Base-by-base conservation (phyloP, 345 rosid species). In the Aquilaria malaccensis region DNA sequence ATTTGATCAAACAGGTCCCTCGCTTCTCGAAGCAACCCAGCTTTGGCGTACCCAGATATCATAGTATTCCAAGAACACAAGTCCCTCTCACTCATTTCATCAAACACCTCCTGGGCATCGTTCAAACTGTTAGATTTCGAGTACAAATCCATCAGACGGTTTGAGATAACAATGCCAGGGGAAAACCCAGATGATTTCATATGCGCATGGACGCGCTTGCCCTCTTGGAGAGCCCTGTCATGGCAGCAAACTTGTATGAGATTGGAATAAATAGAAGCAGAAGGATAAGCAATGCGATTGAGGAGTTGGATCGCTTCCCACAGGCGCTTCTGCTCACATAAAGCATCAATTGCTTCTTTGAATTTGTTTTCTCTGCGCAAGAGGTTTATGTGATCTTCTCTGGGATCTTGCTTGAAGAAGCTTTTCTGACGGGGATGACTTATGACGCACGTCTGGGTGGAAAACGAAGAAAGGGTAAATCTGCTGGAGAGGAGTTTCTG, bases 31-130 rank as follows among this genome's bases (percentile, higher is more conserved):
- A 92, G 58, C 60, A 68, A 69, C 33, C 95, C 91, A 30, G 11
- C 55, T 57, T 72, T 85, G 4, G 77, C 81, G 57, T 76, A 89
- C 22, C 85, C 95, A 15, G 80, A 82, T 0, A 89, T 77, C 85
- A 87, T 71, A 47, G 85, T 70, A 48, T 89, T 92, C 90, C 92
- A 89, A 4, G 98, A 89, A 56, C 98, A 89, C 71, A 81, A 55
- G 54, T 89, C 98, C 71, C 76, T 85, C 0, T 67, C 61, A n/a
- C 33, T 3, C 94, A 89, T 87, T 73, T 73, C 80, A 43, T 84
- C 82, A 56, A 89, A 92, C 66, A 85, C 1, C 1, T 79, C 71
- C 62, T 56, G 89, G 15, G 98, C 91, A 65, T 82, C 76, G 4
- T 10, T 66, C 58, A 89, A 58, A 52, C 79, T 65, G 7, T 67